Evolutionary conservation across 495 filamentous ascomycete genomes (phyloP).

Genomic region (Penicillium goetzii): DNA sequence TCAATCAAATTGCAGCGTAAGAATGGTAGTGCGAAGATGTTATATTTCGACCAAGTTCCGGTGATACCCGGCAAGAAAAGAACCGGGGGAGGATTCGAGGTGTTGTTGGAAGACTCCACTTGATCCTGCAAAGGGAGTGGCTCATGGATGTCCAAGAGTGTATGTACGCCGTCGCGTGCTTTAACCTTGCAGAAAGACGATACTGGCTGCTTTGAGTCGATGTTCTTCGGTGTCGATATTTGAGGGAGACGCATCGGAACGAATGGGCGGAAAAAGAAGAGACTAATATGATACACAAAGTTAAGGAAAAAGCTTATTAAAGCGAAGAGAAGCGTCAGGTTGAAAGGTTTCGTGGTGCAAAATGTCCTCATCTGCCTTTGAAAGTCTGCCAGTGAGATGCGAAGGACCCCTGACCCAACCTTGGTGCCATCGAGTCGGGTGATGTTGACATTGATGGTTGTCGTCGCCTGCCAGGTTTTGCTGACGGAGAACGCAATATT

Average conservation of each 20-base stretch:
- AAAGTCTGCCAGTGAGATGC: slow-evolving; percentile 60
- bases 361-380: slow-evolving; percentile 60
- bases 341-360: slow-evolving; percentile 21
- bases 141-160: neutral
- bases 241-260: neutral
- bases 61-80: neutral
- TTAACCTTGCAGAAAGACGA: neutral
- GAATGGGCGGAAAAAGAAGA: neutral
- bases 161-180: neutral
- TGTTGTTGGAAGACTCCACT: neutral
- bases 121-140: neutral
- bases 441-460: slow-evolving; percentile 62
- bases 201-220: neutral
- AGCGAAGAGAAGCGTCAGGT: neutral
- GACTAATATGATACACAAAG: neutral
- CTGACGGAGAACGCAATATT: slow-evolving; percentile 55
- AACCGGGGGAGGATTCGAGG: neutral
- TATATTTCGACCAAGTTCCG: neutral
- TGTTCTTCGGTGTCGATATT: neutral
- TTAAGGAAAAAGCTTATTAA: neutral
- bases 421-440: slow-evolving; percentile 42
- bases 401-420: slow-evolving; percentile 62
- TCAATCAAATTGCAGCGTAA: neutral
- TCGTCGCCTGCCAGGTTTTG: slow-evolving; percentile 64
- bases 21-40: neutral